phyloP scores from a whole-genome alignment of 164 flowering plant genomes.

The Stephania yunnanensis region DNA sequence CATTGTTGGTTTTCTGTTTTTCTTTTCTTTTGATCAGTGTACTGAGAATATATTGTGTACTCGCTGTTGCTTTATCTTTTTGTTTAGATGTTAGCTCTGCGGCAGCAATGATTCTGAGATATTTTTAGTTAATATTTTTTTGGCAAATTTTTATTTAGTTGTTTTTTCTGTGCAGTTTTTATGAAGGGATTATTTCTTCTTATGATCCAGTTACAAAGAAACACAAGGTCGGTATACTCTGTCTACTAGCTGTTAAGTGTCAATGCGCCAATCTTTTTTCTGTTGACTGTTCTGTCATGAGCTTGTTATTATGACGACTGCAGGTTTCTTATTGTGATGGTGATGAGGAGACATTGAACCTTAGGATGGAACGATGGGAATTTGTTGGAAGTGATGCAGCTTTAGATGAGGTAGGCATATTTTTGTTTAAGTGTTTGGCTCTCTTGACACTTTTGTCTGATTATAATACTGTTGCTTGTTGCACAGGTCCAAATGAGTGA shows the following conservation, averaged over 20 bases:
- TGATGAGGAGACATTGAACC: constrained; percentile 56
- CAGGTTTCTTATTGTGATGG: constrained; percentile 76
- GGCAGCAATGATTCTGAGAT: not conserved
- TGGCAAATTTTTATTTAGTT: not conserved
- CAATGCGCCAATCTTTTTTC: not conserved
- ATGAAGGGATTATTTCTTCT: constrained; percentile 54
- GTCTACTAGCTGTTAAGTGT: not conserved
- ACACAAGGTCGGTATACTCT: constrained; percentile 51
- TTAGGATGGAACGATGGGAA: constrained; percentile 49
- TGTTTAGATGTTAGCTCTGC: not conserved
- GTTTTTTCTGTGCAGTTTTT: constrained; percentile 47
- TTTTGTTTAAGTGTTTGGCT: not conserved
- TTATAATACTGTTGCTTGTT: constrained; percentile 1
- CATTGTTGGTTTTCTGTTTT: not conserved
- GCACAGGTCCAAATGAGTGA: constrained; percentile 42
- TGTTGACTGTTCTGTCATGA: not conserved
- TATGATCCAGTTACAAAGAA: constrained; percentile 48
- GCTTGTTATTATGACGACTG: not conserved
- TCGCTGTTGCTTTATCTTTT: not conserved
- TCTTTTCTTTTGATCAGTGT: not conserved
- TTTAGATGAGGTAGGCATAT: constrained; percentile 34
- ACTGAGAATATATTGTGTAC: not conserved
- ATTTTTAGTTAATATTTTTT: not conserved
- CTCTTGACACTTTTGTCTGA: not conserved
- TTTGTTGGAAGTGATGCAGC: constrained; percentile 23